Percentiles rank a stretch among this genome's conserved stretches.
These are phyloP conservation scores for Porphyrellus cyaneotinctus DNA, from an alignment of 768 basidiomycete genomes.

Conservation along the genomic window DNA sequence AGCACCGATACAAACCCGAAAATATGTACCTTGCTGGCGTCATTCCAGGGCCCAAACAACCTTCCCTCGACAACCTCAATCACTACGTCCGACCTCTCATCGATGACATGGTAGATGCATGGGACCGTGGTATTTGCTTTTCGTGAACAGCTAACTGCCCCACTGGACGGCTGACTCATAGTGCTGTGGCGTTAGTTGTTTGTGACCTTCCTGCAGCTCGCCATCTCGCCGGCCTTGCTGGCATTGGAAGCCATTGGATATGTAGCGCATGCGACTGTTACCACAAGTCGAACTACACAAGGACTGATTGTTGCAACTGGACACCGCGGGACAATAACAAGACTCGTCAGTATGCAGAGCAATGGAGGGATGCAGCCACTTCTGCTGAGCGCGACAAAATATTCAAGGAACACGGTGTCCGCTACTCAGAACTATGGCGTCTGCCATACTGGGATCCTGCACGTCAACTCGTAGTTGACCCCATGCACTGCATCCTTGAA, in stretches of 20 bases:
- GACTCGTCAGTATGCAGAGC: neutral
- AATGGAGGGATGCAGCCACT: neutral
- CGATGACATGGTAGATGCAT: constrained; percentile 27
- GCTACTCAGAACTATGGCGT: neutral
- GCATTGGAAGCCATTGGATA: constrained; percentile 20
- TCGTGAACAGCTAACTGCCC: constrained; percentile 12
- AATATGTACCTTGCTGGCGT: neutral
- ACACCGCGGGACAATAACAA: neutral
- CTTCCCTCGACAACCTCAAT: neutral
- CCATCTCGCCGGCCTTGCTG: constrained; percentile 18
- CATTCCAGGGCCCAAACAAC: constrained; percentile 1
- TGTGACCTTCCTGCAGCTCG: constrained; percentile 37
- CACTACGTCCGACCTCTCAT: constrained; percentile 34
- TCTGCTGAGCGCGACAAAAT: neutral
- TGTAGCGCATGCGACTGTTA: constrained; percentile 31
- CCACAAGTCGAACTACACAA: constrained; percentile 6
- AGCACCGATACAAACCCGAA: neutral
- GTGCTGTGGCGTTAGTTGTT: constrained; percentile 26
- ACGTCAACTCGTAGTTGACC: neutral
- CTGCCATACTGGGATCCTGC: neutral
- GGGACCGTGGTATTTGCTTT: constrained; percentile 30
- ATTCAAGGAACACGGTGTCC: neutral
- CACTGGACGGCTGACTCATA: constrained; percentile 19
- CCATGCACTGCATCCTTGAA: neutral
- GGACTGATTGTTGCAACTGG: constrained; percentile 17